Conservation (phyloP, 2,329 filamentous ascomycete genomes). For the Talaromyces sp. region DNA sequence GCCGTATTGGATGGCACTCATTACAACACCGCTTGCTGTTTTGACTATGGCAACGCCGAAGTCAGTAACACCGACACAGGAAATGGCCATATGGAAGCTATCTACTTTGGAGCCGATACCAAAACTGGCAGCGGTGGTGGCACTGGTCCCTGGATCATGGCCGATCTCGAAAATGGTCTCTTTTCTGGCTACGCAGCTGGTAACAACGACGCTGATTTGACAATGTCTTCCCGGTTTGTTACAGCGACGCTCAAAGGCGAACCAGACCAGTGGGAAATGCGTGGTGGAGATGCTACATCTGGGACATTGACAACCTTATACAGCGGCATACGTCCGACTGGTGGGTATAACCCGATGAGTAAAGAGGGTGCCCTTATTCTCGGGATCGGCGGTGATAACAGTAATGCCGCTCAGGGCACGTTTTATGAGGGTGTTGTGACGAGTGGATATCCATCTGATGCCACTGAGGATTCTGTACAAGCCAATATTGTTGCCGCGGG, state of each 20-base stretch:
- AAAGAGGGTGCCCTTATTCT: slow-evolving; percentile 65
- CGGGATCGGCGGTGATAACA: slow-evolving; percentile 66
- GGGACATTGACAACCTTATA: slow-evolving; percentile 58
- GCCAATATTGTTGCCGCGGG: slow-evolving; percentile 60
- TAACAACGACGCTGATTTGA: slow-evolving; percentile 53
- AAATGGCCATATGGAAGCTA: slow-evolving; percentile 65
- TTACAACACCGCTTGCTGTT: slow-evolving; percentile 40
- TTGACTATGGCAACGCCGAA: slow-evolving; percentile 59
- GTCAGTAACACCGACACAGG: slow-evolving; percentile 53
- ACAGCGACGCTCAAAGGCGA: slow-evolving; percentile 57
- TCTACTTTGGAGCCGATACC: slow-evolving; percentile 59
- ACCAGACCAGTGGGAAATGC: slow-evolving; percentile 57
- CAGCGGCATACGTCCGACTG: slow-evolving; percentile 54
- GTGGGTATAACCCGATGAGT: slow-evolving; percentile 58
- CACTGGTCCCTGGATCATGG: slow-evolving; percentile 65
- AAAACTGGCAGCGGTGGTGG: slow-evolving; percentile 57
- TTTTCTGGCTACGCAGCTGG: slow-evolving; percentile 53
- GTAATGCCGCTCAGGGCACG: slow-evolving; percentile 56
- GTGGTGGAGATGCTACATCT: slow-evolving; percentile 55
- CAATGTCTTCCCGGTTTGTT: slow-evolving; percentile 55
- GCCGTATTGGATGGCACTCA: slow-evolving; percentile 33
- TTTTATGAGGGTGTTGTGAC: slow-evolving; percentile 67
- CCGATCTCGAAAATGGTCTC: slow-evolving; percentile 64
- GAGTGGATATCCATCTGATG: slow-evolving; percentile 58
- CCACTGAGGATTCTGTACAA: slow-evolving; percentile 57